Base-by-base conservation (phyloP, 2,329 filamentous ascomycete genomes). In the Pseudocercospora macadamiae region DNA sequence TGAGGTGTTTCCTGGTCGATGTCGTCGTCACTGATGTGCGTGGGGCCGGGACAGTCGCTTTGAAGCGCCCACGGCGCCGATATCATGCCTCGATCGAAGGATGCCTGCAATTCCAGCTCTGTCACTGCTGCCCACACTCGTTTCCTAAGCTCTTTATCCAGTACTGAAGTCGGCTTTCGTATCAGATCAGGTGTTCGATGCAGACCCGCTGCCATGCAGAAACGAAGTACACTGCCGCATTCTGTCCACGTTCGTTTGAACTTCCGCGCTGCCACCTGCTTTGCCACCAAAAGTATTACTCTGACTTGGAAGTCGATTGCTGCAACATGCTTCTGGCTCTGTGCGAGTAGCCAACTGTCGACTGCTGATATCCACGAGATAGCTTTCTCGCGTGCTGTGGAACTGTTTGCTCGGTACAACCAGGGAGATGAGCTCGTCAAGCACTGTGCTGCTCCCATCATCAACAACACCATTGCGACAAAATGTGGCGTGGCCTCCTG, bases 121-220 rank as follows among this genome's bases (percentile, higher is more conserved):
- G 82, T 71, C 8, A 85, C 81, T 1, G 83, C 84, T 1, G 75
- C 76, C 84, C 84, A 86, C 2, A 86, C 71, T 42, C 83, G 76
- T 53, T 81, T 76, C 52, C 83, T 78, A 78, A 83, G 80, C 58
- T 83, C 79, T 54, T 79, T 77, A 37, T 83, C 79, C 26, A 80
- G 80, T 2, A 74, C 68, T 2, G 72, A 73, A 8, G 76, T 73
- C 23, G 66, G 64, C 57, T 74, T 67, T 57, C 73, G 63, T 62
- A 75, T 59, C 64, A 75, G 62, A 4, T 70, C 71, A 0, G 80
- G 77, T 48, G 82, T 76, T 16, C 81, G 76, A 65, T 86, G 83
- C 47, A 84, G 76, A 0, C 83, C 83, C 12, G 80, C 76, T 47
- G 81, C 73, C 71, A 85, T 79, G 16, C 81, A 82, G 51, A 81